Conservation (phyloP, 75 land plant species). For the Selaginella moellendorffii region DNA sequence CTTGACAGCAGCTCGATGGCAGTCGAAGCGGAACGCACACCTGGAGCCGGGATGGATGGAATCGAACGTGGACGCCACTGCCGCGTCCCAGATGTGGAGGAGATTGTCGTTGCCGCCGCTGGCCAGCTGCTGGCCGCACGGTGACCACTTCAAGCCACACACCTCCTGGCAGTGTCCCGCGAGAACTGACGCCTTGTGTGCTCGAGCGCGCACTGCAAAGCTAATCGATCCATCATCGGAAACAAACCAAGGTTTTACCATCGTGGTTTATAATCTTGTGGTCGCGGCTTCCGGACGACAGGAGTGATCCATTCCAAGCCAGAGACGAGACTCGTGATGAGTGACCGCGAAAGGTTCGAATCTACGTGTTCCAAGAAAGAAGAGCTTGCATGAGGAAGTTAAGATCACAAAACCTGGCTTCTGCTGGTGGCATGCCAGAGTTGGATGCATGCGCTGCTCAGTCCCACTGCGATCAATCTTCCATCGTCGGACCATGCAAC, state of each 20-base stretch:
- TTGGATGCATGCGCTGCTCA: slow-evolving; percentile 21
- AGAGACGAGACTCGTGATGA: slow-evolving; percentile 29
- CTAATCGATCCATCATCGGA: background rate
- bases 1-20: slow-evolving; percentile 56
- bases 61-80: background rate
- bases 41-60: background rate
- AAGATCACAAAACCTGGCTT: slow-evolving; percentile 11
- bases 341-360: slow-evolving; percentile 21
- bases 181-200: slow-evolving; percentile 12
- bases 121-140: slow-evolving; percentile 36
- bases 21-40: slow-evolving; percentile 21
- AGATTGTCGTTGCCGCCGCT: slow-evolving; percentile 62
- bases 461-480: slow-evolving; percentile 30
- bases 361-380: background rate
- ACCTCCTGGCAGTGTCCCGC: slow-evolving; percentile 39
- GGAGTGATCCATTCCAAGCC: slow-evolving; percentile 40
- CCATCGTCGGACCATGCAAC: slow-evolving; percentile 45
- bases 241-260: slow-evolving; percentile 20
- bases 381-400: background rate
- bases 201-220: slow-evolving; percentile 33
- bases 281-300: slow-evolving; percentile 48
- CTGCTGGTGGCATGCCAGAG: slow-evolving; percentile 35
- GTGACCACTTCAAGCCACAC: slow-evolving; percentile 46
- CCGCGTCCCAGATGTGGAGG: slow-evolving; percentile 45
- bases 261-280: slow-evolving; percentile 54